phyloP scores from a whole-genome alignment of 805 yeast species.

The Wickerhamomyces hampshirensis region DNA sequence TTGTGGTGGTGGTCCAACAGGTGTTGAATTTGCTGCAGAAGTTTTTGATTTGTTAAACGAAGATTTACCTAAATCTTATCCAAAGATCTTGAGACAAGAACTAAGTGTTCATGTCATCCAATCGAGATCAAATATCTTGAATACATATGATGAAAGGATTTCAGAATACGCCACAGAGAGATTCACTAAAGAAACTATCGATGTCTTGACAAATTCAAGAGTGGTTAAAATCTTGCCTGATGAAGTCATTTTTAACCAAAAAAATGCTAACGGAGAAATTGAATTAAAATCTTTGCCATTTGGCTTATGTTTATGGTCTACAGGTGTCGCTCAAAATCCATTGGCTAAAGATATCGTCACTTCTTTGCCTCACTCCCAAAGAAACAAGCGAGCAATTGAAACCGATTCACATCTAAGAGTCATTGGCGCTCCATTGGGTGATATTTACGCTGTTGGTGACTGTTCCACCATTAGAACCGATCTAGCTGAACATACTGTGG shows the following conservation, averaged over 20 bases:
- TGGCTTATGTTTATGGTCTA: slow-evolving; percentile 72
- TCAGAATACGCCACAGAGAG: slow-evolving; percentile 61
- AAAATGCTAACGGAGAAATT: slow-evolving; percentile 36
- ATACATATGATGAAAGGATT: slow-evolving; percentile 63
- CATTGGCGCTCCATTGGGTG: slow-evolving; percentile 62
- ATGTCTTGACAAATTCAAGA: slow-evolving; percentile 58
- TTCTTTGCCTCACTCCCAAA: slow-evolving; percentile 43
- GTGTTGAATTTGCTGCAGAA: slow-evolving; percentile 72
- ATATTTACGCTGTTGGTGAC: slow-evolving; percentile 69
- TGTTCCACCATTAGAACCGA: slow-evolving; percentile 64
- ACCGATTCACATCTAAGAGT: slow-evolving; percentile 71
- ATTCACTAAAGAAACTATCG: slow-evolving; percentile 58
- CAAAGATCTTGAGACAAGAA: slow-evolving; percentile 55
- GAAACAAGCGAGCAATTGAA: slow-evolving; percentile 66
- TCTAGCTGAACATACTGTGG: slow-evolving; percentile 50
- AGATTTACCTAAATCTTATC: slow-evolving; percentile 53
- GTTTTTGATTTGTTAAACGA: slow-evolving; percentile 62
- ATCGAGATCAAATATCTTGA: slow-evolving; percentile 61
- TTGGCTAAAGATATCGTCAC: slow-evolving; percentile 51
- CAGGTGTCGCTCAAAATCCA: slow-evolving; percentile 67
- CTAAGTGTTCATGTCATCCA: slow-evolving; percentile 66
- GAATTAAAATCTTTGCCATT: slow-evolving; percentile 49
- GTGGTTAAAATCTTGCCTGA: slow-evolving; percentile 54
- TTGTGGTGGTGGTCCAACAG: slow-evolving; percentile 77
- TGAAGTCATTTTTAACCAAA: slow-evolving; percentile 54